phyloP scores from a whole-genome alignment of 2,329 filamentous ascomycete species.

The Nemania sp. region DNA sequence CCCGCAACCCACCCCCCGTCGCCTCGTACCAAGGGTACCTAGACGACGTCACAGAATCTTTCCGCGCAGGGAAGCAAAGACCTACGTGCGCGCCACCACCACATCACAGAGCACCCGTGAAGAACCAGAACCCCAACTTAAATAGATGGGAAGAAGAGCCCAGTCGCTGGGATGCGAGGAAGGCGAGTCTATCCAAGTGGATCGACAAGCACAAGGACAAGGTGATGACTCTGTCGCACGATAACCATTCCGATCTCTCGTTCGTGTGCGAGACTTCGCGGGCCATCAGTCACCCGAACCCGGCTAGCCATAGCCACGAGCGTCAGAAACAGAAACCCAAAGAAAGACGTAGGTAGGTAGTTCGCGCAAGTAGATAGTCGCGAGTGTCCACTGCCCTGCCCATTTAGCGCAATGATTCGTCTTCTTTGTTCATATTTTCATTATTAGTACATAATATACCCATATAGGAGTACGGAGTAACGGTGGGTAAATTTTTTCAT shows the following conservation, averaged over 20 bases:
- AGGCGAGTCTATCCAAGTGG: background rate
- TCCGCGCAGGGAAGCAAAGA: background rate
- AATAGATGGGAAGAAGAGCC: background rate
- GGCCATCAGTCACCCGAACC: too few species aligned
- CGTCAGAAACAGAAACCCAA: too few species aligned
- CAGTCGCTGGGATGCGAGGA: background rate
- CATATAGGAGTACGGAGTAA: too few species aligned
- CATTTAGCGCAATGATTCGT: background rate
- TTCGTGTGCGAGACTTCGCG: constrained; percentile 23
- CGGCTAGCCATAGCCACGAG: background rate
- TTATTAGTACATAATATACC: background rate
- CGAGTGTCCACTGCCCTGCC: constrained; percentile 2
- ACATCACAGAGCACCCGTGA: background rate
- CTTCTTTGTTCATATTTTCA: background rate
- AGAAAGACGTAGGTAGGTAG: too few species aligned
- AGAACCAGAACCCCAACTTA: background rate
- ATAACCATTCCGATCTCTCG: constrained; percentile 21
- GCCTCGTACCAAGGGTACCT: background rate
- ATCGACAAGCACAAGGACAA: background rate
- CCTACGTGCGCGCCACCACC: background rate
- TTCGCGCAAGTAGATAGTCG: constrained; percentile 15
- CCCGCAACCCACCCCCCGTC: background rate
- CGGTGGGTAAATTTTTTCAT: too few species aligned
- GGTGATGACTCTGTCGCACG: background rate
- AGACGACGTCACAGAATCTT: background rate